Percentiles rank a stretch among this genome's conserved stretches.
phyloP scores from a whole-genome alignment of 1,284 basidiomycete species.

The Tylopilus sp. region DNA sequence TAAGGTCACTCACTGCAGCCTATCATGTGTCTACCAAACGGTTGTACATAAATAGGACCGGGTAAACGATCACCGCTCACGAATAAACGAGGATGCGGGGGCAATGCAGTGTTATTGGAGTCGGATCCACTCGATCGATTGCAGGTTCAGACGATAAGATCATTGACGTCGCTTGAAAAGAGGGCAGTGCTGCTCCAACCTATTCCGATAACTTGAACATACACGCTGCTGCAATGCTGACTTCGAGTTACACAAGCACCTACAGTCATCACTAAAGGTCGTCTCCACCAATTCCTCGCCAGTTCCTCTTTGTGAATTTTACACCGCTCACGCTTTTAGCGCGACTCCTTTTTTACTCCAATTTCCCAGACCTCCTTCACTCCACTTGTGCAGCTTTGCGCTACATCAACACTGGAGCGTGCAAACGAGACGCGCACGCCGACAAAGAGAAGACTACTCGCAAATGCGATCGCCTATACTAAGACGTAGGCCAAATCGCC shows the following conservation, averaged over 20 bases:
- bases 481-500: neutral
- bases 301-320: neutral
- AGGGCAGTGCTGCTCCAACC: too few species aligned
- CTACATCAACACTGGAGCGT: neutral
- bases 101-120: too few species aligned
- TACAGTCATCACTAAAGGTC: neutral
- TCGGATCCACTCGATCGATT: too few species aligned
- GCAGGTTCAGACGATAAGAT: too few species aligned
- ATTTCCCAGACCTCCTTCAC: neutral
- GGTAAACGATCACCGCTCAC: too few species aligned
- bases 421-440: constrained; percentile 10
- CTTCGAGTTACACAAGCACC: neutral
- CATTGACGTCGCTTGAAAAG: too few species aligned
- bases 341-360: neutral
- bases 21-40: too few species aligned
- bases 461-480: constrained; percentile 13
- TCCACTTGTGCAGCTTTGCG: neutral
- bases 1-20: too few species aligned
- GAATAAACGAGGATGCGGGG: too few species aligned
- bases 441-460: constrained; percentile 7
- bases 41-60: too few species aligned
- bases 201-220: neutral
- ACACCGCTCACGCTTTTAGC: neutral
- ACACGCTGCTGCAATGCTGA: neutral
- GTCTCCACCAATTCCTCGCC: neutral